Base-by-base conservation (phyloP, 179 eudicot genomes). In the Nepenthes alata region DNA sequence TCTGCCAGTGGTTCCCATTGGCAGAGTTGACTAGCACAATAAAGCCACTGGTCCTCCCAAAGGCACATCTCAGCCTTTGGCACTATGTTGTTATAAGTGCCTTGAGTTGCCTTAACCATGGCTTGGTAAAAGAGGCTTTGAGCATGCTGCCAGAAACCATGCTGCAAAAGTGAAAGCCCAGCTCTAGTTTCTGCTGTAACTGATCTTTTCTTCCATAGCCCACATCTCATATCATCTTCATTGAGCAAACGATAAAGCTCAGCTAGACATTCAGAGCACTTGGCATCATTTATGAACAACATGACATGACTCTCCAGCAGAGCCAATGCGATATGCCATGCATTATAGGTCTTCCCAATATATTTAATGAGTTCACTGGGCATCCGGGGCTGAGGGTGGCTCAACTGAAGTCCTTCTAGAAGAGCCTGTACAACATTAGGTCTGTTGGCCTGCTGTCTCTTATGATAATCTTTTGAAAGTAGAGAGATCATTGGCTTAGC, bases 51-150 rank as follows among this genome's bases (percentile, higher is more conserved):
- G 74, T 94, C 97, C 73, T 94, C 99, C 99, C 99, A 94, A 64
- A 90, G 95, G 68, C 97, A 94, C 99, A 94, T 94, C 77, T 94
- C 99, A 71, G 99, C 96, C 77, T 94, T 94, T 14, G 97, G 97
- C 38, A 94, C 99, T 50, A 87, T 87, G 74, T 85, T 85, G 64
- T 84, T 94, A 70, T 91, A 94, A 47, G 99, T 94, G 47, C 99
- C 99, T 67, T 94, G 99, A 55, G 97, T 94, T 70, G 97, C 97
- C 81, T 91, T 94, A 15, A 85, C 77, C 99, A 87, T 90, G 62
- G 97, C 99, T 75, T 91, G 97, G 74, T 94, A 87, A 65, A 94
- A 91, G 70, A 94, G 91, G 73, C 89, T 84, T 64, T 94, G 97
- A 69, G 97, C 99, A 73, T 78, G 88, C 78, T 94, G 91, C 97